Conservation (phyloP, 768 basidiomycete genomes). For the Lactifluus echinatus region DNA sequence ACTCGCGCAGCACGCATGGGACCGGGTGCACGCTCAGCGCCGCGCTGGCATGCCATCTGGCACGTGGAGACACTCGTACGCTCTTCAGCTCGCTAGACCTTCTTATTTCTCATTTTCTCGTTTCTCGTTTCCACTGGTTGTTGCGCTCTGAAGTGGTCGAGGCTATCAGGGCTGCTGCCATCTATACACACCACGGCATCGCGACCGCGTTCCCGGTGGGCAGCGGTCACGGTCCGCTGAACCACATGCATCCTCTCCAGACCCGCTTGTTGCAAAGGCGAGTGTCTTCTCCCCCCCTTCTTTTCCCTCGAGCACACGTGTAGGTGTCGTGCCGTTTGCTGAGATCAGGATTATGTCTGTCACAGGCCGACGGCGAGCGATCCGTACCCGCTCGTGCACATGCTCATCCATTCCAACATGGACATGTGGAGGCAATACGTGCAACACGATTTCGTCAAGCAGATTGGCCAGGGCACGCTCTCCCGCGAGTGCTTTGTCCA, state of each 20-base stretch:
- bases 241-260: conserved; percentile 64
- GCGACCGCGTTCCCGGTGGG: conserved; percentile 60
- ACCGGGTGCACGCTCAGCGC: conserved; percentile 91
- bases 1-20: conserved; percentile 75
- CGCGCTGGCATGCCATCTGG: conserved; percentile 63
- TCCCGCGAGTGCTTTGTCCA: conserved; percentile 60
- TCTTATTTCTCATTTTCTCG: background rate
- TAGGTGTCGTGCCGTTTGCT: background rate
- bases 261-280: conserved; percentile 44
- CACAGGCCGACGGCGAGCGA: conserved; percentile 42
- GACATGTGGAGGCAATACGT: conserved; percentile 66
- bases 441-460: conserved; percentile 74
- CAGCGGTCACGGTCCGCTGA: conserved; percentile 73
- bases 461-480: conserved; percentile 66
- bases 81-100: too few species aligned
- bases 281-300: conserved; percentile 26
- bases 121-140: background rate
- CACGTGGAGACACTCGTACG: conserved; percentile 38
- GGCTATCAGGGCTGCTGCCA: conserved; percentile 50
- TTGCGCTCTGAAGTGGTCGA: conserved; percentile 37
- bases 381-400: conserved; percentile 59
- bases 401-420: conserved; percentile 51
- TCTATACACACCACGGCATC: conserved; percentile 73
- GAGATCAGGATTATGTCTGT: background rate
- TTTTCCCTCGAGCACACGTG: background rate